Evolutionary conservation across 345 rosid species (phyloP).

Genomic region (Excoecaria cochinchinensis): DNA sequence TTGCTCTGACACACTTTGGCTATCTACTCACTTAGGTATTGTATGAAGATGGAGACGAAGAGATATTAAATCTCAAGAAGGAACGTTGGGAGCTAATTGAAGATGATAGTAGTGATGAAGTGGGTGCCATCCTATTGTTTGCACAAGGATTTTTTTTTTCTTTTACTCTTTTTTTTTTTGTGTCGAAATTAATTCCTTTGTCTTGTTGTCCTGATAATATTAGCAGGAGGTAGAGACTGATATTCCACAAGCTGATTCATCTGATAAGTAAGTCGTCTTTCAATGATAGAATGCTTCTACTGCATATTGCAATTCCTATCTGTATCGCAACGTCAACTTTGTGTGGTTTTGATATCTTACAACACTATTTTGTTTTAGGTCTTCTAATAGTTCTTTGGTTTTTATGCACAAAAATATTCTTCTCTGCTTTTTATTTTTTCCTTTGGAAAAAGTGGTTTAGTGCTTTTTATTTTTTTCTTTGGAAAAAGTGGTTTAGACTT

Average conservation of each 20-base stretch:
- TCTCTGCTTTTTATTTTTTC: too few species aligned
- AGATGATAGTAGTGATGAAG: constrained; percentile 29
- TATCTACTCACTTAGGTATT: constrained; percentile 41
- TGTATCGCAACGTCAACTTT: neutral
- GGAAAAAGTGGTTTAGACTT: neutral
- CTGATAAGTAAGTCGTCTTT: constrained; percentile 42
- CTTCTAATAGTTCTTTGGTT: too few species aligned
- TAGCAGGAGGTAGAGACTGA: constrained; percentile 41
- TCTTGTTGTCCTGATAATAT: constrained; percentile 10
- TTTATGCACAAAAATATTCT: too few species aligned
- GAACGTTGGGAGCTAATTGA: constrained; percentile 55
- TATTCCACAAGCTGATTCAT: constrained; percentile 37
- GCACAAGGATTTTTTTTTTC: constrained; percentile 5
- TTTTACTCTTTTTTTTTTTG: constrained; percentile 1
- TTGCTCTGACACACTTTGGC: constrained; percentile 6
- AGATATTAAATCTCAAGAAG: constrained; percentile 49
- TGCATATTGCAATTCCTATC: neutral
- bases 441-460: neutral
- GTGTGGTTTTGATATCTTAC: neutral
- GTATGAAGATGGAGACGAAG: constrained; percentile 72
- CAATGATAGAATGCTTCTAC: neutral
- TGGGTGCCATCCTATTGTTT: constrained; percentile 23
- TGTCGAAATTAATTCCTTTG: neutral
- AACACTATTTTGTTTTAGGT: neutral
- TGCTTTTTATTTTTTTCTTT: neutral